phyloP scores from a whole-genome alignment of 805 yeast genomes.

The Myxozyma sirexii region DNA sequence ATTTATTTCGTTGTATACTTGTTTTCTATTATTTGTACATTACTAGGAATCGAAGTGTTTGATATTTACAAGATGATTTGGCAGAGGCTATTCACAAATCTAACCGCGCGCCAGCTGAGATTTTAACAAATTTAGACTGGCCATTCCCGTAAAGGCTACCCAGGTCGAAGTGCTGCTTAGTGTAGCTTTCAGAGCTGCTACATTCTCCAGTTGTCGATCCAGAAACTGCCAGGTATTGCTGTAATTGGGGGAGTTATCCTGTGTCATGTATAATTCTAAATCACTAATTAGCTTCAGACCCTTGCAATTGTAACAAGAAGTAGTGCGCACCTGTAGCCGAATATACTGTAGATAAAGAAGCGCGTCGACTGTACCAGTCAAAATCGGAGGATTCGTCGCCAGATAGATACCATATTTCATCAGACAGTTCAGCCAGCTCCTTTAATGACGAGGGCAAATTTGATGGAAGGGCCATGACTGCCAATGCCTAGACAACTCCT shows the following conservation, averaged over 20 bases:
- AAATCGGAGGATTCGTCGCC: constrained; percentile 79
- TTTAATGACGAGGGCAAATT: constrained; percentile 59
- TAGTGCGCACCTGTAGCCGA: constrained; percentile 50
- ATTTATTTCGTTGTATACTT: not conserved
- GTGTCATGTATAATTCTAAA: constrained; percentile 73
- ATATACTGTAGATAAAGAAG: constrained; percentile 68
- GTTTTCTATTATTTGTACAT: constrained; percentile 5
- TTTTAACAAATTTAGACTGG: constrained; percentile 65
- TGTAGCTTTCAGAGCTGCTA: constrained; percentile 59
- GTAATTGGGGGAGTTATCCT: constrained; percentile 63
- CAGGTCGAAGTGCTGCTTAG: constrained; percentile 75
- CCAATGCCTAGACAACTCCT: constrained; percentile 49
- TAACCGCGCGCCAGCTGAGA: constrained; percentile 57
- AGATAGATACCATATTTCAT: constrained; percentile 78
- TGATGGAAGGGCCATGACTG: constrained; percentile 65
- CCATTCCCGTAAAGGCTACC: constrained; percentile 66
- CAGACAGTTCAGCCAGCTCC: constrained; percentile 74
- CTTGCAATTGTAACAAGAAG: not conserved
- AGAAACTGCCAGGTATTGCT: constrained; percentile 66
- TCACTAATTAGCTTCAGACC: not conserved
- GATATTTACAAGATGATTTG: not conserved
- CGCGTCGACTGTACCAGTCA: constrained; percentile 90
- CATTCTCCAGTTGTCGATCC: constrained; percentile 56
- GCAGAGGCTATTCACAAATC: not conserved
- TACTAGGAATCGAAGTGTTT: not conserved